A percentile compares a stretch with the other conserved stretches of the same genome.
These are phyloP conservation scores for Pythium sukuiense DNA, from an alignment of 352 stramenopile genomes.

Conservation along the genomic window DNA sequence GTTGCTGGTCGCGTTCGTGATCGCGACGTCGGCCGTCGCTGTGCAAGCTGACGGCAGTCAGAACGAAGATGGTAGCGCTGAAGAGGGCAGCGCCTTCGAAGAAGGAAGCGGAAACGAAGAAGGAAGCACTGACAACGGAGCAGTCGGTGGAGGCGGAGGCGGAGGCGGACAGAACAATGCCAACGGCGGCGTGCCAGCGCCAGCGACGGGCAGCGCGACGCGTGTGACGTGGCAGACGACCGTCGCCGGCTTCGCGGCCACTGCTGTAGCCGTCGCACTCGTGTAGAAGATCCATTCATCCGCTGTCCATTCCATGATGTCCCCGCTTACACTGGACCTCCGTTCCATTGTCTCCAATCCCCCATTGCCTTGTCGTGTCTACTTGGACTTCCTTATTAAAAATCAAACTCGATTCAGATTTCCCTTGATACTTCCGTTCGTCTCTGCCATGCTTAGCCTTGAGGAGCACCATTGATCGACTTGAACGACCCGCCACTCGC, in stretches of 20 bases:
- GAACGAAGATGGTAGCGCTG: background rate
- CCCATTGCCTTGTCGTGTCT: background rate
- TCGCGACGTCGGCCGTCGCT: slow-evolving; percentile 6
- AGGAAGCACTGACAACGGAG: background rate
- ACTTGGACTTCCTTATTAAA: background rate
- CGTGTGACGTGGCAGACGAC: slow-evolving; percentile 23
- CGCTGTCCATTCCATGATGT: background rate
- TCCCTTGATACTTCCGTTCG: background rate
- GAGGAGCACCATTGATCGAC: background rate
- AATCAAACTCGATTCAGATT: background rate
- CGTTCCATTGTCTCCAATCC: background rate
- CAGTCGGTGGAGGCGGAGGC: background rate
- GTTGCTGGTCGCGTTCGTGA: slow-evolving; percentile 10
- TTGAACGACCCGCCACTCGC: background rate
- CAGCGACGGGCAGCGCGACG: background rate
- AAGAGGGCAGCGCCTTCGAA: background rate
- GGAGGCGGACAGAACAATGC: background rate
- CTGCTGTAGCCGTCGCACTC: slow-evolving; percentile 16
- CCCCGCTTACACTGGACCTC: background rate
- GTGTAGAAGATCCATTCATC: slow-evolving; percentile 13
- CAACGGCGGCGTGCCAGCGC: slow-evolving; percentile 10
- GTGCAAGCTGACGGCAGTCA: background rate
- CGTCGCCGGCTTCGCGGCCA: slow-evolving; percentile 14
- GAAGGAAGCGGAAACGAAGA: background rate
- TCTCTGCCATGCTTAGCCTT: background rate